phyloP scores from a whole-genome alignment of 495 filamentous ascomycete genomes.

The Neurospora hispaniola region DNA sequence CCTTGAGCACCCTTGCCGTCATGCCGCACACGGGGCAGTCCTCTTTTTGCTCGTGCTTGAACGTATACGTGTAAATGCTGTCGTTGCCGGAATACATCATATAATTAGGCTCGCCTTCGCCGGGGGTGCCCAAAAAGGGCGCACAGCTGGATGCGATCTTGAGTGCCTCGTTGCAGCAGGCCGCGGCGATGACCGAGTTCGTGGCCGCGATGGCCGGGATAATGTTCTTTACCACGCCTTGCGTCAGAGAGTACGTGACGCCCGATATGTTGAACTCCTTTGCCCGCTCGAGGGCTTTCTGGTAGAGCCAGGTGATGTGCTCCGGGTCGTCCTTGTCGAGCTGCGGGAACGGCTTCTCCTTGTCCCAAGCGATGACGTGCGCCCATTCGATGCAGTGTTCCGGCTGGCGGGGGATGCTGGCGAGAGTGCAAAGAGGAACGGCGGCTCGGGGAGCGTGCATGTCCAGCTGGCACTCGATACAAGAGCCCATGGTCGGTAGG shows the following conservation, averaged over 20 bases:
- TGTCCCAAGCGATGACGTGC: slow-evolving; percentile 64
- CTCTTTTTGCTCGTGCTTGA: slow-evolving; percentile 78
- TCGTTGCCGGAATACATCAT: slow-evolving; percentile 99
- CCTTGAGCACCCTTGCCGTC: slow-evolving; percentile 57
- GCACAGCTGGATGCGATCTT: slow-evolving; percentile 81
- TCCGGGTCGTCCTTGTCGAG: slow-evolving; percentile 96
- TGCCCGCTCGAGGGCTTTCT: slow-evolving; percentile 70
- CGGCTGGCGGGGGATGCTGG: slow-evolving; percentile 92
- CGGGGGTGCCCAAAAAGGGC: slow-evolving; percentile 50
- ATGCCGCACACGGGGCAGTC: slow-evolving; percentile 95
- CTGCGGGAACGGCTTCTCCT: slow-evolving; percentile 49
- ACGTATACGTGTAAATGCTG: slow-evolving; percentile 92
- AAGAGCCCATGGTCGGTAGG: slow-evolving; percentile 81
- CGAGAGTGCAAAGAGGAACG: slow-evolving; percentile 93
- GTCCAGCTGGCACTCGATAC: slow-evolving; percentile 96
- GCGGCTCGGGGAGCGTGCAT: slow-evolving; percentile 92
- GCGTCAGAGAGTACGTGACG: slow-evolving; percentile 92
- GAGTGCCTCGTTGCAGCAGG: slow-evolving; percentile 91
- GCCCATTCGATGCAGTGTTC: slow-evolving; percentile 99
- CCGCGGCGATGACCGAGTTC: slow-evolving; percentile 91
- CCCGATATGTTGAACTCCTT: slow-evolving; percentile 84
- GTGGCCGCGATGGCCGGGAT: slow-evolving; percentile 98
- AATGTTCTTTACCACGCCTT: slow-evolving; percentile 98
- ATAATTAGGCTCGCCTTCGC: slow-evolving; percentile 57
- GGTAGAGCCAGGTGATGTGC: slow-evolving; percentile 94